A percentile compares a stretch with the other conserved stretches of the same genome.
phyloP scores from a whole-genome alignment of 306 rosid species.

The Dicorynia guianensis region DNA sequence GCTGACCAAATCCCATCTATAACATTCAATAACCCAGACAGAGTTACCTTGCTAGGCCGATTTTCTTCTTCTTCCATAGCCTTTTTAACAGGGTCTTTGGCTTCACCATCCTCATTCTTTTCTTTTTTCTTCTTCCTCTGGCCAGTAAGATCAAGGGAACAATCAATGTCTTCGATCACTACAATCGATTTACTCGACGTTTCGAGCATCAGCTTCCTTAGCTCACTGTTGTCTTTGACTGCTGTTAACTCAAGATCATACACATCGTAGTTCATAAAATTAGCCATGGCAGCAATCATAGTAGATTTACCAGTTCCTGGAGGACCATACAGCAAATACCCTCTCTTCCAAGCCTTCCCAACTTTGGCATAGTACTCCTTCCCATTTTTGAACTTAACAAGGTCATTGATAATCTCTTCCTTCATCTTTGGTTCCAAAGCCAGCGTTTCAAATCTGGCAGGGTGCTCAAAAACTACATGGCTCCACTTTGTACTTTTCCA shows the following conservation, averaged over 20 bases:
- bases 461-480: conserved; percentile 46
- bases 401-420: conserved; percentile 37
- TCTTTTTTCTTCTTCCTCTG: conserved; percentile 44
- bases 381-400: conserved; percentile 39
- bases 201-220: conserved; percentile 44
- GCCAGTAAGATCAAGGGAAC: conserved; percentile 59
- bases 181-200: conserved; percentile 37
- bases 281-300: conserved; percentile 54
- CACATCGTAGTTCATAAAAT: conserved; percentile 56
- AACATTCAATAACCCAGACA: conserved; percentile 42
- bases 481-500: conserved; percentile 30
- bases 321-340: conserved; percentile 53
- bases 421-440: conserved; percentile 48
- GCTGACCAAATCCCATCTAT: conserved; percentile 59
- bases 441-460: conserved; percentile 34
- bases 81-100: conserved; percentile 28
- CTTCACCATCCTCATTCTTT: not conserved
- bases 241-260: conserved; percentile 57
- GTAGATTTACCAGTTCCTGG: conserved; percentile 57
- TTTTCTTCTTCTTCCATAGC: conserved; percentile 26
- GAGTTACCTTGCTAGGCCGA: conserved; percentile 47
- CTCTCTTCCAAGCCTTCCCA: conserved; percentile 58
- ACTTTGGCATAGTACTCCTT: conserved; percentile 48
- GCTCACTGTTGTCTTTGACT: conserved; percentile 45
- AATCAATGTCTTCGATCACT: conserved; percentile 57